phyloP scores from a whole-genome alignment of 2,329 filamentous ascomycete genomes.

The Xylaria sp. region DNA sequence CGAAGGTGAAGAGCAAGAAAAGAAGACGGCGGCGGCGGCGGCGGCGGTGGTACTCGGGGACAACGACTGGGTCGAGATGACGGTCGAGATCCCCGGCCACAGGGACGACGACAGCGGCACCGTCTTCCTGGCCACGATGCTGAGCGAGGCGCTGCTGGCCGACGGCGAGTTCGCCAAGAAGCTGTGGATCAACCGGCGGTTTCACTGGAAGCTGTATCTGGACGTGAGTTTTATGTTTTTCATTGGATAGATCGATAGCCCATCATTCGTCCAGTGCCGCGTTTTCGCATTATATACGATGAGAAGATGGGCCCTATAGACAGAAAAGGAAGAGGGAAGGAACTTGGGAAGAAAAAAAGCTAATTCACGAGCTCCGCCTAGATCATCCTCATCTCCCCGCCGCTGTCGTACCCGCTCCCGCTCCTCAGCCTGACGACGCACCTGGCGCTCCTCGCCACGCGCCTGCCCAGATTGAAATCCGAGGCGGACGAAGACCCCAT shows the following conservation, averaged over 20 bases:
- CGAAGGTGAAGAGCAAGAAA: conserved; percentile 30
- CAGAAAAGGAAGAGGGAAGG: too few species aligned
- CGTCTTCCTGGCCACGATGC: conserved; percentile 84
- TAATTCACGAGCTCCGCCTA: conserved; percentile 41
- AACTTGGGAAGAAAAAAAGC: conserved; percentile 6
- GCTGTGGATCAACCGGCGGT: conserved; percentile 85
- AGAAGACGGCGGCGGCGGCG: conserved; percentile 26
- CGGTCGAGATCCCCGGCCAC: conserved; percentile 87
- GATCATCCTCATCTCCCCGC: conserved; percentile 92
- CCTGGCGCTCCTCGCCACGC: conserved; percentile 85
- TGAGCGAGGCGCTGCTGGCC: conserved; percentile 81
- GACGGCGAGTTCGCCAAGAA: conserved; percentile 70
- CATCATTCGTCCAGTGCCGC: not conserved
- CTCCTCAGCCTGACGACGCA: conserved; percentile 92
- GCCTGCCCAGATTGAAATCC: conserved; percentile 81
- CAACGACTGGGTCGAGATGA: conserved; percentile 82
- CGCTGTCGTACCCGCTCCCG: conserved; percentile 88
- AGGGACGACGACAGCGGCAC: conserved; percentile 90
- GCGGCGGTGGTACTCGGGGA: conserved; percentile 46
- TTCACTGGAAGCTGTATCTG: conserved; percentile 95
- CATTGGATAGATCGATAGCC: not conserved
- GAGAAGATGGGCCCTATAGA: too few species aligned
- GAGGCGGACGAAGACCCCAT: conserved; percentile 94
- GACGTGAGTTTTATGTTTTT: conserved; percentile 65
- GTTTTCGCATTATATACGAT: not conserved